These are phyloP conservation scores for Isoetes taiwanensis DNA, from an alignment of 75 land plant genomes.

Conservation along the genomic window DNA sequence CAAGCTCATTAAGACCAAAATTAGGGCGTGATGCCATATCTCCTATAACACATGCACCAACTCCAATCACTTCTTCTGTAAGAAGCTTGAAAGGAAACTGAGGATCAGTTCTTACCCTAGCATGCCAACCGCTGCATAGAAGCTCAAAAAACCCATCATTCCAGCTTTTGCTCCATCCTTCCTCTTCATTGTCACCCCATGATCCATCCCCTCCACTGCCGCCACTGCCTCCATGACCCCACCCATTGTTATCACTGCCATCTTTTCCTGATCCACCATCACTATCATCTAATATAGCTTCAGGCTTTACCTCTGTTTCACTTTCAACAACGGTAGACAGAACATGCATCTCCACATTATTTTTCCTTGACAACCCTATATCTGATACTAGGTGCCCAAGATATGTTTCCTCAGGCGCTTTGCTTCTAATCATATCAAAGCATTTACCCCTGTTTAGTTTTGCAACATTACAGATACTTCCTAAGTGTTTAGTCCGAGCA, in stretches of 20 bases:
- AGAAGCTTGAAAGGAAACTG: constrained; percentile 91
- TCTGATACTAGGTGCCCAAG: too few relatives aligned
- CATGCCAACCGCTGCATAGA: constrained; percentile 84
- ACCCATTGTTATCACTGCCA: neutral
- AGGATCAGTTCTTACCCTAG: constrained; percentile 78
- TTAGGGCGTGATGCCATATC: constrained; percentile 95
- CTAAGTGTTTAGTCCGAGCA: too few relatives aligned
- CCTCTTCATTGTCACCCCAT: constrained; percentile 6
- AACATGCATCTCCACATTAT: too few relatives aligned
- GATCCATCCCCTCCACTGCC: constrained; percentile 16
- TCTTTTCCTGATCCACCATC: constrained; percentile 5
- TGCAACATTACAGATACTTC: too few relatives aligned
- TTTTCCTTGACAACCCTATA: too few relatives aligned
- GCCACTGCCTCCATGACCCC: constrained; percentile 17
- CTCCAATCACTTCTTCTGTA: constrained; percentile 82
- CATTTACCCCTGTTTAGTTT: too few relatives aligned
- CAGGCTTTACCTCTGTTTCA: too few relatives aligned
- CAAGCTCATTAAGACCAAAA: constrained; percentile 85
- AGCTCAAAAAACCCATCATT: constrained; percentile 32
- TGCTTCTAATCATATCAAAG: too few relatives aligned
- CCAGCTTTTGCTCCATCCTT: constrained; percentile 16
- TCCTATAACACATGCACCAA: constrained; percentile 67
- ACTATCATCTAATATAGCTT: too few relatives aligned
- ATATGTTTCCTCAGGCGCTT: too few relatives aligned
- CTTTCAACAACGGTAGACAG: too few relatives aligned